phyloP scores from a whole-genome alignment of 2,329 filamentous ascomycete species.

The Xylaria polymorpha region DNA sequence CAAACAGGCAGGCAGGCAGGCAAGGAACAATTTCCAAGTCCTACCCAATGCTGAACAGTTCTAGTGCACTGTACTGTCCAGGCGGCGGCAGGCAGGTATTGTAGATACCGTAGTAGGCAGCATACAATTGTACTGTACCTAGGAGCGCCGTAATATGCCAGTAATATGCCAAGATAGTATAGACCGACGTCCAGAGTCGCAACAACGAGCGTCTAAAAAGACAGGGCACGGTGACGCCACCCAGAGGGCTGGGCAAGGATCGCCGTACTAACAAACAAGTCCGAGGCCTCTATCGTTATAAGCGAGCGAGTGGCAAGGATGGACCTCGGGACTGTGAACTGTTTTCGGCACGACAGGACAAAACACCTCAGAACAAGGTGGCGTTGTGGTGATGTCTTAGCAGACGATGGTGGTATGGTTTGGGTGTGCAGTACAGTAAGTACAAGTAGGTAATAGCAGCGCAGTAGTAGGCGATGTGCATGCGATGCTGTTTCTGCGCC shows the following conservation, averaged over 20 bases:
- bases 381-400: conserved; percentile 10
- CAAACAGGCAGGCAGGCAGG: conserved; percentile 14
- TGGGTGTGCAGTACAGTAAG: conserved; percentile 14
- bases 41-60: conserved; percentile 20
- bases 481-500: conserved; percentile 9
- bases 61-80: conserved; percentile 23
- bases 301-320: conserved; percentile 31
- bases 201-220: conserved; percentile 16
- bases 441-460: background rate
- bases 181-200: background rate
- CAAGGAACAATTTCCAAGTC: conserved; percentile 25
- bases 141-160: background rate
- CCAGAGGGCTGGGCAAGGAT: conserved; percentile 49
- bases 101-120: background rate
- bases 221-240: conserved; percentile 46
- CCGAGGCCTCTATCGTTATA: conserved; percentile 27
- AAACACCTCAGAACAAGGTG: conserved; percentile 11
- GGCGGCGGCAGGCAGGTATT: background rate
- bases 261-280: conserved; percentile 29
- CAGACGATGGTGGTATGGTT: conserved; percentile 21
- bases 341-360: conserved; percentile 5
- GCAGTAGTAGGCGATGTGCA: conserved; percentile 7
- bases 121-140: background rate
- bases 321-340: no score
- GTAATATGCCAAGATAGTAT: background rate